These are phyloP conservation scores for Glomus cerebriforme DNA, from an alignment of 192 early-diverging fungal species.

Conservation along the genomic window DNA sequence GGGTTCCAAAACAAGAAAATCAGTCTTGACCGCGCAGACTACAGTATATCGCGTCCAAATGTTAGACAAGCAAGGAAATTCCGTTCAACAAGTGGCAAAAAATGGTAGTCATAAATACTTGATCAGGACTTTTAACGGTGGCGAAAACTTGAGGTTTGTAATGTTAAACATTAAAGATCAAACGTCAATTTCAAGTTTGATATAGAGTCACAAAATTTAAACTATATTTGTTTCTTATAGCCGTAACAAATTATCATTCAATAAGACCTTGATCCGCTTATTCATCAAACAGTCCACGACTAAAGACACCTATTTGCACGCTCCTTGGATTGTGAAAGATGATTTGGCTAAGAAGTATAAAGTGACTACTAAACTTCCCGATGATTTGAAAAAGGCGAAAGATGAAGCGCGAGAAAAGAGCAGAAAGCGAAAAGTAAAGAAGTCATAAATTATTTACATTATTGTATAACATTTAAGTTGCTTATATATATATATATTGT, in stretches of 20 bases:
- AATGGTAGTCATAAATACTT: conserved; percentile 50
- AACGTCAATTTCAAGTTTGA: not conserved
- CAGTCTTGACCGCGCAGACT: no score
- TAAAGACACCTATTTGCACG: conserved; percentile 69
- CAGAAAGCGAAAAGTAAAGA: conserved; percentile 40
- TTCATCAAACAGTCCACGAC: conserved; percentile 67
- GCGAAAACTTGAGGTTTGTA: conserved; percentile 38
- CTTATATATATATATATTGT: not conserved
- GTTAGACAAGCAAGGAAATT: conserved; percentile 53
- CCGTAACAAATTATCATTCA: conserved; percentile 64
- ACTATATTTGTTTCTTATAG: conserved; percentile 32
- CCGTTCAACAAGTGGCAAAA: not conserved
- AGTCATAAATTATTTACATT: not conserved
- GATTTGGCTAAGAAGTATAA: conserved; percentile 50
- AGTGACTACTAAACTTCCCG: conserved; percentile 45
- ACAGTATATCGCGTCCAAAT: conserved; percentile 44
- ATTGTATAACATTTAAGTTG: not conserved
- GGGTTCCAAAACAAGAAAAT: not conserved
- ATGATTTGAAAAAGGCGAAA: conserved; percentile 44
- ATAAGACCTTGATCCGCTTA: conserved; percentile 71
- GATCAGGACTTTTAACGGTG: conserved; percentile 40
- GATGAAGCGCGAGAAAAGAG: conserved; percentile 42
- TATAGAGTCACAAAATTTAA: not conserved
- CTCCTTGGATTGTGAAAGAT: conserved; percentile 72
- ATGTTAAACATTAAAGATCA: not conserved